These are phyloP conservation scores for Talaromyces albobiverticillius DNA, from an alignment of 2,329 filamentous ascomycete species.

Conservation along the genomic window DNA sequence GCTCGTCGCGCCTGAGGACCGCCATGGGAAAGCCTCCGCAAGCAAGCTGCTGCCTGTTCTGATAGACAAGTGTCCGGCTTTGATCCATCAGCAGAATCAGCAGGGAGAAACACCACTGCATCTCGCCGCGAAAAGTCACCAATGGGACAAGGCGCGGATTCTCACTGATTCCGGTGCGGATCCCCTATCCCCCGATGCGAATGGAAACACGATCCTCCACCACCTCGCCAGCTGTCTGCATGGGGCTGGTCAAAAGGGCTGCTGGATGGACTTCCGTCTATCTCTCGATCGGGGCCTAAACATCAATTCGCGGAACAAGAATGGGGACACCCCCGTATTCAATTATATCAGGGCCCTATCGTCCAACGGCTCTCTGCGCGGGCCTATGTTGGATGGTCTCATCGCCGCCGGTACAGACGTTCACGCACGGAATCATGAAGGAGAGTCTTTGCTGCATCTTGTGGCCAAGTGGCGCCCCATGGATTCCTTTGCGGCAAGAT, in stretches of 20 bases:
- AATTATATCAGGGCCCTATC: not conserved
- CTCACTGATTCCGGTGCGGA: slow-evolving; percentile 1
- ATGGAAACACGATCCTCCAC: slow-evolving; percentile 14
- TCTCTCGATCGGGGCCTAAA: not conserved
- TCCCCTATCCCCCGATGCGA: slow-evolving; percentile 4
- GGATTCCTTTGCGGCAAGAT: not conserved
- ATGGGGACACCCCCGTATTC: slow-evolving; percentile 14
- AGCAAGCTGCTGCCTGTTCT: not conserved
- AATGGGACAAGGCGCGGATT: not conserved
- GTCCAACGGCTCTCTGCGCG: not conserved
- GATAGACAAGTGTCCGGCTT: not conserved
- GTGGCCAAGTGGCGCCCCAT: not conserved
- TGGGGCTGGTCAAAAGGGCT: not conserved
- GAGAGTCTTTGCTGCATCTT: not conserved
- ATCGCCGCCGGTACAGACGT: not conserved
- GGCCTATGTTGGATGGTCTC: not conserved
- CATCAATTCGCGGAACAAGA: slow-evolving; percentile 2
- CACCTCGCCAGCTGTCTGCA: not conserved
- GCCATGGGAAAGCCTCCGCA: not conserved
- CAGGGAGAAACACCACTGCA: slow-evolving; percentile 12
- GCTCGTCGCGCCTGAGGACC: slow-evolving; percentile 15
- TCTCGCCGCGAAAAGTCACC: not conserved
- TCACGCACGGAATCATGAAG: not conserved
- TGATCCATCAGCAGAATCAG: slow-evolving; percentile 3
- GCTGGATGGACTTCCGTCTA: not conserved